Conservation (phyloP, 169 alveolate genomes). For the Plasmodium adleri region DNA sequence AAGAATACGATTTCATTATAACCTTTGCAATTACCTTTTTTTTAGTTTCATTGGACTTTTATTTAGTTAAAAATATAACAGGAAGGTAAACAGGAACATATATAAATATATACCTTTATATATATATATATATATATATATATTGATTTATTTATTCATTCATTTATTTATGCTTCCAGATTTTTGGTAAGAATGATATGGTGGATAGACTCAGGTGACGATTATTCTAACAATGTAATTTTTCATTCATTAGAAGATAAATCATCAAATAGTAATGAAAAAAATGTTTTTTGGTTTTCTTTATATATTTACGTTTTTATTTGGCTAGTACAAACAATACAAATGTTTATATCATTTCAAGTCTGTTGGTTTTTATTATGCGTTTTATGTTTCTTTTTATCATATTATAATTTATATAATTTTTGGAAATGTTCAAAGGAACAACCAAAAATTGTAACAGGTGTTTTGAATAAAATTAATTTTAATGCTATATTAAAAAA, state of each 20-base stretch:
- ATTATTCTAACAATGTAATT: constrained; percentile 72
- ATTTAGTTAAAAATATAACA: constrained; percentile 75
- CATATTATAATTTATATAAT: constrained; percentile 57
- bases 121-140: not conserved
- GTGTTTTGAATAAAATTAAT: constrained; percentile 29
- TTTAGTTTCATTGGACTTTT: constrained; percentile 74
- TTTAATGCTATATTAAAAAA: constrained; percentile 29
- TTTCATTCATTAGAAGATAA: constrained; percentile 52
- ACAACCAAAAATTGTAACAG: constrained; percentile 46
- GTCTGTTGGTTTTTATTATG: constrained; percentile 74
- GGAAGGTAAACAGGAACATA: constrained; percentile 46
- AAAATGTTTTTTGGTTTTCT: constrained; percentile 72
- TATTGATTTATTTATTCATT: not conserved
- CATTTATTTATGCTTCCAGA: constrained; percentile 13
- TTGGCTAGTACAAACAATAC: constrained; percentile 70
- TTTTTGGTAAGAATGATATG: constrained; percentile 75
- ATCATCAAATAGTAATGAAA: constrained; percentile 22
- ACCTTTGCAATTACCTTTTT: constrained; percentile 70
- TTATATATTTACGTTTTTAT: constrained; percentile 37
- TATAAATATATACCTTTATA: not conserved
- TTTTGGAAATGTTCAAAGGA: constrained; percentile 73
- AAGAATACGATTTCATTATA: constrained; percentile 69
- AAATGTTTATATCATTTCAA: constrained; percentile 71
- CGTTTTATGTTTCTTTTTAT: constrained; percentile 35
- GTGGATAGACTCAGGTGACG: constrained; percentile 72